Evolutionary conservation across 768 basidiomycete genomes (phyloP), one percentile per base, ranked within the genome.

Genomic region (Calocera viscosa): DNA sequence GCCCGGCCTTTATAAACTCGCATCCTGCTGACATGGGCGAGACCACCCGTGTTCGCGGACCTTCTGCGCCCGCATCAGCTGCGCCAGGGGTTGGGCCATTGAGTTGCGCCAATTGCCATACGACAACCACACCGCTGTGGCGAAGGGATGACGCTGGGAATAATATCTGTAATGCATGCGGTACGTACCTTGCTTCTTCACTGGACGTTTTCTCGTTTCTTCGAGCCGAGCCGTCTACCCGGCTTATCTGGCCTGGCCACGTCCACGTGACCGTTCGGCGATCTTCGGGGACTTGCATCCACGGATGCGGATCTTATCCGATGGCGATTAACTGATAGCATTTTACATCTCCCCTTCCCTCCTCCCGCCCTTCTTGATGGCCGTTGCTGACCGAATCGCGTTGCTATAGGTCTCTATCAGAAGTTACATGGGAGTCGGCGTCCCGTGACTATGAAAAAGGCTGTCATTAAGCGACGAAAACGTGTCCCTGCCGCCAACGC

Each of bases 401-500:
- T 28, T 65, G n/a, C 34, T 17, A 2, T 73, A 97, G 95, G 95
- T 66, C 83, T 99, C 10, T 99, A 98, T 79, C 96, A 92, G 82
- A 98, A 99, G 78, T 83, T 99, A 14, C 96, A 99, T 79, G 93
- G 94, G 63, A 91, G 91, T 1, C 94, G 97, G 72, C 86, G 96
- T 39, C 96, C 96, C 40, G 94, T 94, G 70, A 91, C 93, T 69
- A 95, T 99, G 94, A 98, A 96, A 78, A 97, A 98, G 81, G 90
- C 91, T 2, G 92, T 96, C 71, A 99, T 99, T 83, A 99, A 99
- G 79, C 85, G 96, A 35, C 82, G 96, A 70, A 98, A 98, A 78
- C 88, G 96, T 71, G 94, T 99, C 43, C 94, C 96, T 38, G 94
- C 95, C 64, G 92, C 89, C 22, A 82, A 76, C 67, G 70, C 72